Conservation (phyloP, 306 rosid genomes). For the Vigna radiata region DNA sequence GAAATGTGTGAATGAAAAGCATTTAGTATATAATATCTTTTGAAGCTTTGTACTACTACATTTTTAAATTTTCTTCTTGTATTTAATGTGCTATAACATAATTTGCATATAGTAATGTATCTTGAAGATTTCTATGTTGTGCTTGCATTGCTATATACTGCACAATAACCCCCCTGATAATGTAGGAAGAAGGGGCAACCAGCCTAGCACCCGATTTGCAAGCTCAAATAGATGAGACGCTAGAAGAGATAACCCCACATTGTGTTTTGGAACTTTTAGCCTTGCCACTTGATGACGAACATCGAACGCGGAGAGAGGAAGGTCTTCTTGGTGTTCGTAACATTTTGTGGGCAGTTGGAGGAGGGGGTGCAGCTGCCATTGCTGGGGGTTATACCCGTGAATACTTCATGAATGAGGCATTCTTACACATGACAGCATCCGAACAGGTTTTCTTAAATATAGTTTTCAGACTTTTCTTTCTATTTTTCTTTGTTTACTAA, state of each 20-base stretch:
- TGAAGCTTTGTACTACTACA: slow-evolving; percentile 5
- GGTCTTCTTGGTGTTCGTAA: slow-evolving; percentile 93
- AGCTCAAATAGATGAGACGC: slow-evolving; percentile 92
- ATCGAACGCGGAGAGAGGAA: slow-evolving; percentile 71
- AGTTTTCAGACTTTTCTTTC: slow-evolving; percentile 19
- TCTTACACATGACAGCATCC: slow-evolving; percentile 84
- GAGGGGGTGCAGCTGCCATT: slow-evolving; percentile 96
- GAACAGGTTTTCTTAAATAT: slow-evolving; percentile 72
- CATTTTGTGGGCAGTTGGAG: slow-evolving; percentile 96
- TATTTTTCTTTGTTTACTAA: slow-evolving; percentile 12
- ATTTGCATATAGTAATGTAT: slow-evolving; percentile 4
- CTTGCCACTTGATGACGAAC: slow-evolving; percentile 72
- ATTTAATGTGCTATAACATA: slow-evolving; percentile 3
- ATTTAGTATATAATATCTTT: slow-evolving; percentile 21
- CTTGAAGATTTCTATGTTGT: slow-evolving; percentile 20
- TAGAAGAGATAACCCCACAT: slow-evolving; percentile 90
- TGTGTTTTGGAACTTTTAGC: slow-evolving; percentile 94
- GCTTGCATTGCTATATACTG: slow-evolving; percentile 34
- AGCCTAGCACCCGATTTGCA: slow-evolving; percentile 93
- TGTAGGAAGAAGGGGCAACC: slow-evolving; percentile 98
- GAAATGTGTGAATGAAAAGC: slow-evolving; percentile 25
- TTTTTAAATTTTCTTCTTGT: slow-evolving; percentile 14
- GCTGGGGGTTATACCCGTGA: slow-evolving; percentile 95
- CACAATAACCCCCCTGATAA: slow-evolving; percentile 32
- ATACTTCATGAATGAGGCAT: slow-evolving; percentile 85